Evolutionary conservation across 306 rosid genomes (phyloP).

Genomic region (Lotus japonicus): DNA sequence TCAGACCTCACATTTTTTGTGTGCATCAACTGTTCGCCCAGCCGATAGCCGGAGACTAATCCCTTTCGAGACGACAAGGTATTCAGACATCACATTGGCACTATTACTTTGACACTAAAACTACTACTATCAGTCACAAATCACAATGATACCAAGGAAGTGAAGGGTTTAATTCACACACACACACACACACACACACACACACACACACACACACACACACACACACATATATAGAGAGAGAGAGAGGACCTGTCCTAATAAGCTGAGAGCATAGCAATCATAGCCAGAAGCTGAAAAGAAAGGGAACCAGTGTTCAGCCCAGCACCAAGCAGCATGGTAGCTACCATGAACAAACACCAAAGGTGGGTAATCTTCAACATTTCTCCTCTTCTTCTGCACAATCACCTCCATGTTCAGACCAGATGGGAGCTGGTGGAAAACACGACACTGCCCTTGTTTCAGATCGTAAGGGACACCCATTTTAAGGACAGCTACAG

Average conservation of each 20-base stretch:
- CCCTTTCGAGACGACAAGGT: too few species aligned
- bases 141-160: neutral
- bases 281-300: slow-evolving; percentile 71
- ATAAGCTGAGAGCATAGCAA: slow-evolving; percentile 70
- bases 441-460: slow-evolving; percentile 67
- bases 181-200: too few species aligned
- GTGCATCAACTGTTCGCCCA: too few species aligned
- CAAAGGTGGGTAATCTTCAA: slow-evolving; percentile 43
- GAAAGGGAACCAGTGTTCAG: slow-evolving; percentile 83
- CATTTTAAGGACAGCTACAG: slow-evolving; percentile 40
- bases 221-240: too few species aligned
- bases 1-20: too few species aligned
- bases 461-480: slow-evolving; percentile 43
- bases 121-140: too few species aligned
- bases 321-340: slow-evolving; percentile 98
- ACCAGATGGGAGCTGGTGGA: slow-evolving; percentile 74
- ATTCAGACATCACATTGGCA: neutral
- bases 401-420: slow-evolving; percentile 68
- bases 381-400: slow-evolving; percentile 30
- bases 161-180: neutral
- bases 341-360: slow-evolving; percentile 93
- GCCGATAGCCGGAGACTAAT: too few species aligned
- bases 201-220: too few species aligned
- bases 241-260: slow-evolving; percentile 60
- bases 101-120: neutral